Conservation (phyloP, 2,329 filamentous ascomycete genomes). For the Blumeria graminis region DNA sequence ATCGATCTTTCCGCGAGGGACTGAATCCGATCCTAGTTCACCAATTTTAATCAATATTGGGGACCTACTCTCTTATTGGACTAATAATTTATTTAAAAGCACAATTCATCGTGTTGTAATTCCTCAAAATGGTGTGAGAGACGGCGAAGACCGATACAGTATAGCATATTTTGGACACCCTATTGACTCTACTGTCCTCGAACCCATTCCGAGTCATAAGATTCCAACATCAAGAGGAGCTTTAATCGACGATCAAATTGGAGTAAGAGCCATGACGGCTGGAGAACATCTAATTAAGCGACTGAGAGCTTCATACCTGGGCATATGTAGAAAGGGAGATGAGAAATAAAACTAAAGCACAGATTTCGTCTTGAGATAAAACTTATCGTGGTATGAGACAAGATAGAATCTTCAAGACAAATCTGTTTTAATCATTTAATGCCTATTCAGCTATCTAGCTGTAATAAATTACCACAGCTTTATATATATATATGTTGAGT, state of each 20-base stretch:
- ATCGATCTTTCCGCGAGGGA: conserved; percentile 37
- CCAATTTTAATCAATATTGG: conserved; percentile 54
- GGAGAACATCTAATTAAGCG: conserved; percentile 38
- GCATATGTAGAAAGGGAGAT: conserved; percentile 18
- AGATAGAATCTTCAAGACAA: no score
- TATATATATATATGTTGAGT: no score
- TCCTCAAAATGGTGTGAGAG: conserved; percentile 21
- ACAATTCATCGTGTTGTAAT: conserved; percentile 82
- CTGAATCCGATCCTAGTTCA: conserved; percentile 32
- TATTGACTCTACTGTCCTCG: conserved; percentile 25
- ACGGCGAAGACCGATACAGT: conserved; percentile 31
- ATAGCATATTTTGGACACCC: conserved; percentile 49
- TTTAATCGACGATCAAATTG: conserved; percentile 13
- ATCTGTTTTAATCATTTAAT: no score
- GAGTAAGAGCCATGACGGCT: conserved; percentile 34
- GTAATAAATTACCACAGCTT: no score
- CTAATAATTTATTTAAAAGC: conserved; percentile 60
- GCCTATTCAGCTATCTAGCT: no score
- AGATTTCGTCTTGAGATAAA: background rate
- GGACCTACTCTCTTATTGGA: conserved; percentile 65
- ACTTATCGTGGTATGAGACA: no score
- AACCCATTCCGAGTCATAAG: conserved; percentile 33
- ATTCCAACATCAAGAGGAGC: conserved; percentile 19
- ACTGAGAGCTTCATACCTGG: conserved; percentile 31
- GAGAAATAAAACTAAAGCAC: conserved; percentile 1